Evolutionary conservation across 139 green algal genomes (phyloP).

Genomic region (Micractinium sp.): DNA sequence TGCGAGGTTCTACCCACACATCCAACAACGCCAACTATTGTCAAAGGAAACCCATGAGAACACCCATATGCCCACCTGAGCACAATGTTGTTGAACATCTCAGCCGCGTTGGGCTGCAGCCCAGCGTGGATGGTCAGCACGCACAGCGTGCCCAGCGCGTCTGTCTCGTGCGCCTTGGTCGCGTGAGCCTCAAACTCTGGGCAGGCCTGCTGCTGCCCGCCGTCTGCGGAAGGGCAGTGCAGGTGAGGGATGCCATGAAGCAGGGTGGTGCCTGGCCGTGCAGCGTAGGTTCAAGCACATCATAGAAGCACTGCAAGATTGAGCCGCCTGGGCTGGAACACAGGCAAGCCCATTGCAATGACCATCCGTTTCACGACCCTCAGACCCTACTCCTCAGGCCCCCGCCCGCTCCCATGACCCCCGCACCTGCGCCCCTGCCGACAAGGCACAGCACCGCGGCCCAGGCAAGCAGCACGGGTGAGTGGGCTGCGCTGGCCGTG

Average conservation of each 20-base stretch:
- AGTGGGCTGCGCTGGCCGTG: constrained; percentile 18
- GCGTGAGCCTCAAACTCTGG: constrained; percentile 6
- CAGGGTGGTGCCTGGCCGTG: no score
- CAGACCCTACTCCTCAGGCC: no score
- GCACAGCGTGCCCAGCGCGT: constrained; percentile 35
- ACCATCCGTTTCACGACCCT: no score
- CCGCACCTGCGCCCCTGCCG: background rate
- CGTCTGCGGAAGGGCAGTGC: background rate
- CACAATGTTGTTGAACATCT: constrained; percentile 44
- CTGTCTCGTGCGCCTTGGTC: background rate
- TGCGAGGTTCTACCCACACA: no score
- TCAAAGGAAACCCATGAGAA: no score
- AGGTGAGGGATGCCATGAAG: no score
- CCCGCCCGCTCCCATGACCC: background rate
- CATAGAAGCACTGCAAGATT: no score
- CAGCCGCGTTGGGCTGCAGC: constrained; percentile 13
- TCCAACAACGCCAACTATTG: no score
- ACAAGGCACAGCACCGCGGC: constrained; percentile 41
- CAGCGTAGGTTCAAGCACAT: no score
- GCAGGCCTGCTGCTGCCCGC: background rate
- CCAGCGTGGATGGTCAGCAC: constrained; percentile 8
- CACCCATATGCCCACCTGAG: constrained; percentile 16
- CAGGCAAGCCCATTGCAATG: no score
- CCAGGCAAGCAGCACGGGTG: constrained; percentile 48
- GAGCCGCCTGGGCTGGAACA: no score